phyloP scores from a whole-genome alignment of 2,329 filamentous ascomycete genomes.

The Keithomyces neogunnii region DNA sequence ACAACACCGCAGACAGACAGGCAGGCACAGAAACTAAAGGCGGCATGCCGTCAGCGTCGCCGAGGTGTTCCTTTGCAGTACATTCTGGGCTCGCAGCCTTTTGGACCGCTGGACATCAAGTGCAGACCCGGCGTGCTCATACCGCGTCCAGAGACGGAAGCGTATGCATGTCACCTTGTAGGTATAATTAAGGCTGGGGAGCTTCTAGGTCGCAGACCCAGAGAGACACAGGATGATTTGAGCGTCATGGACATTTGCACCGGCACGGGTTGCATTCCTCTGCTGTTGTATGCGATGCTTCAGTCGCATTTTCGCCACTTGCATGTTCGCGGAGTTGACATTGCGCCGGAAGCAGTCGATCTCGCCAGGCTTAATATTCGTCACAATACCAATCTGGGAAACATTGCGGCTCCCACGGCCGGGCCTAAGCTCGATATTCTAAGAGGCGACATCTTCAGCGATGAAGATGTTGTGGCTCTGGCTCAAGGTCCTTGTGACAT shows the following conservation, averaged over 20 bases:
- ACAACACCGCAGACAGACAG: constrained; percentile 9
- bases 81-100: constrained; percentile 78
- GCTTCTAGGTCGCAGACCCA: constrained; percentile 7
- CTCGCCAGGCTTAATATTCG: constrained; percentile 58
- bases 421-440: constrained; percentile 32
- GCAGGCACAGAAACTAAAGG: constrained; percentile 17
- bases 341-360: constrained; percentile 55
- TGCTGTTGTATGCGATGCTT: constrained; percentile 62
- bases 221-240: constrained; percentile 25
- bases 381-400: constrained; percentile 33
- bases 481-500: constrained; percentile 43
- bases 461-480: constrained; percentile 24
- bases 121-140: constrained; percentile 77
- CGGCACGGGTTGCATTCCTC: constrained; percentile 81
- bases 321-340: constrained; percentile 61
- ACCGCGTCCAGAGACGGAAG: constrained; percentile 70
- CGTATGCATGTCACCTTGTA: constrained; percentile 52
- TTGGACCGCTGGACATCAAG: constrained; percentile 71
- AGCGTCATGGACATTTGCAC: constrained; percentile 79
- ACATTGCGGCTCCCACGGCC: constrained; percentile 11
- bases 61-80: constrained; percentile 78
- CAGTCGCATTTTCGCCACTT: constrained; percentile 31
- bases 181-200: constrained; percentile 26
- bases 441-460: constrained; percentile 40
- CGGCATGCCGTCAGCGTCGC: constrained; percentile 40